Percentiles rank a stretch among this genome's conserved stretches.
These are phyloP conservation scores for Achaetomium macrosporum DNA, from an alignment of 2,329 filamentous ascomycete species.

Conservation along the genomic window DNA sequence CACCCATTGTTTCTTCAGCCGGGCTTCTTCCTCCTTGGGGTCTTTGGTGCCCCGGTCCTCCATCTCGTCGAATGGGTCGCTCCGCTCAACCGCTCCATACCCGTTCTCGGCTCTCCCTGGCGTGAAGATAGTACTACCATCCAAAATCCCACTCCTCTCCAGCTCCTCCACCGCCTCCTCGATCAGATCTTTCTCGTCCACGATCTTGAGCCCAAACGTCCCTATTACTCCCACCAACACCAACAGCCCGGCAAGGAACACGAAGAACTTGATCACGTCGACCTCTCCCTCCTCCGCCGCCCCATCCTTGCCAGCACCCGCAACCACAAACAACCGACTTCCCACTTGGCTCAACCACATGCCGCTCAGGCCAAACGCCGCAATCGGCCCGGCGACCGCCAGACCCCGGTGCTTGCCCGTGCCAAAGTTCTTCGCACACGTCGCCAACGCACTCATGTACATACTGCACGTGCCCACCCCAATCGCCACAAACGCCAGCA, in stretches of 20 bases:
- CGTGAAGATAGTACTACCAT: conserved; percentile 67
- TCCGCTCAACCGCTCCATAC: conserved; percentile 54
- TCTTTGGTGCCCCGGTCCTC: conserved; percentile 40
- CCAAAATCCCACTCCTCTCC: conserved; percentile 79
- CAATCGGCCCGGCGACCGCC: conserved; percentile 84
- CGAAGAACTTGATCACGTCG: conserved; percentile 78
- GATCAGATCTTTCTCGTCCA: conserved; percentile 82
- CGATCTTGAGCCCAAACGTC: conserved; percentile 65
- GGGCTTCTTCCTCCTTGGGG: conserved; percentile 42
- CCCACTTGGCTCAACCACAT: conserved; percentile 94
- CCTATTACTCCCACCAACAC: conserved; percentile 66
- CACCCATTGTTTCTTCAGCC: conserved; percentile 79
- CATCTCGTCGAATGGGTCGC: conserved; percentile 35
- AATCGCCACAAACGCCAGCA: conserved; percentile 75
- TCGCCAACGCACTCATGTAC: conserved; percentile 88
- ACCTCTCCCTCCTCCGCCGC: conserved; percentile 48
- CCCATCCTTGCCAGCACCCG: conserved; percentile 47
- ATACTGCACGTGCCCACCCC: conserved; percentile 81
- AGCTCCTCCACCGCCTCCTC: conserved; percentile 85
- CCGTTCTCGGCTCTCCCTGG: conserved; percentile 46
- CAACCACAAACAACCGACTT: conserved; percentile 59
- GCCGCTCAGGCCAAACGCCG: conserved; percentile 85
- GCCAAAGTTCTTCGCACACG: conserved; percentile 97
- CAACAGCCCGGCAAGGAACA: conserved; percentile 74
- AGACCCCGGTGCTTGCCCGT: conserved; percentile 80